Base-by-base conservation (phyloP, 768 basidiomycete species). In the Mycena venus region DNA sequence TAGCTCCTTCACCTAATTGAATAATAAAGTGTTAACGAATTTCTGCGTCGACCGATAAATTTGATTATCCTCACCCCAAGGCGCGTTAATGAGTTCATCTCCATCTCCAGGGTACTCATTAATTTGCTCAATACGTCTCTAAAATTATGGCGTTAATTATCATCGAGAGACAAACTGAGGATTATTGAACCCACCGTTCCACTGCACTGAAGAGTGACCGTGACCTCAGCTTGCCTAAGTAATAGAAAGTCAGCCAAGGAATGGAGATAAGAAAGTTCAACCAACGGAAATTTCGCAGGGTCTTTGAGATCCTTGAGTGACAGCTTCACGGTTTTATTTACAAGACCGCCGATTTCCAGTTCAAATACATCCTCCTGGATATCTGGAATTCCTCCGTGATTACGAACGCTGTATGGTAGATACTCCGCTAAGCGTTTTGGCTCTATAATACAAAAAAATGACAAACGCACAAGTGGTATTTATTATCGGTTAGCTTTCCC, bases 121-220 rank as follows among this genome's bases (percentile, higher is more conserved):
- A 64, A 90, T 89, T 76, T 90, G 89, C 64, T 90, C 88, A 12
- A 89, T 84, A 29, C 89, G 87, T 12, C 90, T 81, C 78, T 79
- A 31, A 17, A 38, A 56, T 40, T 2, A 8, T n/a, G n/a, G 53
- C 5, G 38, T 40, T 5, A 29, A 36, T 23, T 3, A 40, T 23
- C 17, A 4, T 11, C 23, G 17, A 10, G 15, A 61, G 31, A 19
- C 5, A 10, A 36, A 36, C 5, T 1, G 25, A 31, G 5, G 29
- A 55, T 55, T 36, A 27, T 21, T 31, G 55, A 56, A 31, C 25
- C 15, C 62, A 77, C 78, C 0, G 88, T 90, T 10, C 90, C 89
- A 53, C 86, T 88, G 79, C 90, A 90, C 77, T 90, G 90, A 21
- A 90, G 78, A n/a, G 89, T 90, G 36, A 89, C 86, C 0, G 89